Conservation (phyloP, 2,329 filamentous ascomycete species). For the Alternaria arbusti region DNA sequence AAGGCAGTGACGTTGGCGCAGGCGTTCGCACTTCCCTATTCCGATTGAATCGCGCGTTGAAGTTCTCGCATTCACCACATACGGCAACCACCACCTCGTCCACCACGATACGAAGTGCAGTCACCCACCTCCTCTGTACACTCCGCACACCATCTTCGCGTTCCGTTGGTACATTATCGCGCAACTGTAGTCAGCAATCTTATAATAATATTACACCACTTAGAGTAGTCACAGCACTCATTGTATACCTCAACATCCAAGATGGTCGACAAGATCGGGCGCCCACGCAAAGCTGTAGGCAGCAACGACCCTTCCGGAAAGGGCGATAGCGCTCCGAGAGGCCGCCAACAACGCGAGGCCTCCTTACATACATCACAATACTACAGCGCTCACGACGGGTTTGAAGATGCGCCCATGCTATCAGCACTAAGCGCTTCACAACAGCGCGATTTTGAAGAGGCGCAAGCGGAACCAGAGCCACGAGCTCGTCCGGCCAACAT, state of each 20-base stretch:
- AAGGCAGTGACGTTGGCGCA: background rate
- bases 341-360: background rate
- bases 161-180: too few relatives aligned
- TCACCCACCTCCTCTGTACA: background rate
- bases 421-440: background rate
- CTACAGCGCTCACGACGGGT: too few relatives aligned
- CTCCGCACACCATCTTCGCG: too few relatives aligned
- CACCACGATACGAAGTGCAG: background rate
- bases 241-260: background rate
- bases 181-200: background rate
- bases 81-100: background rate
- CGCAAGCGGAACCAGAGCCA: background rate
- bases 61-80: background rate
- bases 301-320: background rate
- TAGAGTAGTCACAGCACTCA: background rate
- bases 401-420: background rate
- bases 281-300: constrained; percentile 9
- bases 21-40: background rate
- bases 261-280: background rate
- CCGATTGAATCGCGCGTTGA: background rate
- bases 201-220: background rate
- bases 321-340: background rate
- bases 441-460: background rate
- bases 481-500: too few relatives aligned
- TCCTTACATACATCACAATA: background rate